These are phyloP conservation scores for Geotrichum cucujoidarum DNA, from an alignment of 1,139 yeast species.

Conservation along the genomic window DNA sequence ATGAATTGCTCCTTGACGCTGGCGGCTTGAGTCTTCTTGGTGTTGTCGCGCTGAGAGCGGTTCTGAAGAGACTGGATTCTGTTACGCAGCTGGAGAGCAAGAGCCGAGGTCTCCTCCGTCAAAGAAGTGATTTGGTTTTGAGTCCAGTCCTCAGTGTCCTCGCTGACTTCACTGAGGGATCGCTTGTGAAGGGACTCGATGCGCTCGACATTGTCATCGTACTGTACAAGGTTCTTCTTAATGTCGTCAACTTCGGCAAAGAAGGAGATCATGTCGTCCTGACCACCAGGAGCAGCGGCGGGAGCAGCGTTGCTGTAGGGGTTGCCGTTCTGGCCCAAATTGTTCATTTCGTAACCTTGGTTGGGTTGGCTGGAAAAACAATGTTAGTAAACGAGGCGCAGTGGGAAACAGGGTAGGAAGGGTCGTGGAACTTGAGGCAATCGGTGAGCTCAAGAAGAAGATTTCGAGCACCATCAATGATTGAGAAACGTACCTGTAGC, in stretches of 20 bases:
- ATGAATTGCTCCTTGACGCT: slow-evolving; percentile 81
- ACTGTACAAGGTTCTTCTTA: slow-evolving; percentile 74
- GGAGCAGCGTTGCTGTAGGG: slow-evolving; percentile 7
- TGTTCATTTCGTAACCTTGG: slow-evolving; percentile 15
- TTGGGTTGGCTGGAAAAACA: slow-evolving; percentile 10
- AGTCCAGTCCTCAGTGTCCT: slow-evolving; percentile 66
- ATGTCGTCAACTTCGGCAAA: slow-evolving; percentile 81
- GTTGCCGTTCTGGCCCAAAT: slow-evolving; percentile 3
- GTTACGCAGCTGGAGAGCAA: slow-evolving; percentile 68
- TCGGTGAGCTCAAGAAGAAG: neutral
- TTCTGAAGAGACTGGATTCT: slow-evolving; percentile 76
- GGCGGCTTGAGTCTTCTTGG: slow-evolving; percentile 88
- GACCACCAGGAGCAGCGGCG: slow-evolving; percentile 19
- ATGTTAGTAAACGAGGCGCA: slow-evolving; percentile 12
- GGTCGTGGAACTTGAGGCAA: neutral
- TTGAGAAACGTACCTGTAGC: neutral
- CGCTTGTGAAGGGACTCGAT: slow-evolving; percentile 79
- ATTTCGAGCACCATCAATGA: neutral
- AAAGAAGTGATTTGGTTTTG: slow-evolving; percentile 74
- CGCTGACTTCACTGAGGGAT: slow-evolving; percentile 79
- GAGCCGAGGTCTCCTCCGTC: slow-evolving; percentile 70
- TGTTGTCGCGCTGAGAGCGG: slow-evolving; percentile 61
- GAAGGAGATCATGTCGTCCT: slow-evolving; percentile 64
- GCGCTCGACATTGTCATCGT: slow-evolving; percentile 69
- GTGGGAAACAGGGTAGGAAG: neutral